phyloP scores from a whole-genome alignment of 192 early-diverging fungal species.

The Linnemannia hyalina region DNA sequence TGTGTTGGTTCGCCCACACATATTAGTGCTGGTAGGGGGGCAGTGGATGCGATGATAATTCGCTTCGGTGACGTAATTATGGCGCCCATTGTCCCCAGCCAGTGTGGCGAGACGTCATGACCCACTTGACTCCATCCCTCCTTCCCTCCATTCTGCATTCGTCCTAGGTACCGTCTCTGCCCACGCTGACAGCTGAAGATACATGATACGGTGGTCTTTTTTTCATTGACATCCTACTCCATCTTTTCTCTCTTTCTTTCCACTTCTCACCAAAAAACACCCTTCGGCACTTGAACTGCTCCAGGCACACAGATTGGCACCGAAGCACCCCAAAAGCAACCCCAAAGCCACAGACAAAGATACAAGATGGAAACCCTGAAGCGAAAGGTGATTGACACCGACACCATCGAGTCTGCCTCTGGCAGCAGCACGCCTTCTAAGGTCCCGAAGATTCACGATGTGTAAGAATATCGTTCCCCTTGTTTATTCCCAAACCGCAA shows the following conservation, averaged over 20 bases:
- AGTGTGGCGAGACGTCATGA: no score
- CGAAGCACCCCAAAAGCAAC: constrained; percentile 23
- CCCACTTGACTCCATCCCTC: background rate
- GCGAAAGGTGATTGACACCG: constrained; percentile 21
- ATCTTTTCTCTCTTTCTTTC: constrained; percentile 13
- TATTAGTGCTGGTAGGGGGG: no score
- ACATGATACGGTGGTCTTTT: background rate
- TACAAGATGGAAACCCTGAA: constrained; percentile 29
- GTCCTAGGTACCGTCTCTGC: constrained; percentile 21
- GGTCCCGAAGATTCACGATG: constrained; percentile 24
- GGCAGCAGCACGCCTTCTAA: constrained; percentile 23
- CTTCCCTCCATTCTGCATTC: constrained; percentile 16
- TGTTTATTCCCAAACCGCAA: constrained; percentile 28
- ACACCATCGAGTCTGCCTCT: constrained; percentile 17
- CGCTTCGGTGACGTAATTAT: no score
- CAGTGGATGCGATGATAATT: no score
- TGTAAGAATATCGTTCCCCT: constrained; percentile 28
- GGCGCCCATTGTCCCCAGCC: no score
- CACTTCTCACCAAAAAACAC: constrained; percentile 20
- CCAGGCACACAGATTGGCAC: constrained; percentile 24
- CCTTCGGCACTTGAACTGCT: constrained; percentile 7
- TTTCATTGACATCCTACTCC: constrained; percentile 1
- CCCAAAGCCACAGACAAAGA: constrained; percentile 21
- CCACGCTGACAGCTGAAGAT: constrained; percentile 14
- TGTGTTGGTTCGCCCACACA: no score